A percentile compares a stretch with the other conserved stretches of the same genome.
Conservation (phyloP, 1,284 basidiomycete genomes). For the Megacollybia platyphylla region DNA sequence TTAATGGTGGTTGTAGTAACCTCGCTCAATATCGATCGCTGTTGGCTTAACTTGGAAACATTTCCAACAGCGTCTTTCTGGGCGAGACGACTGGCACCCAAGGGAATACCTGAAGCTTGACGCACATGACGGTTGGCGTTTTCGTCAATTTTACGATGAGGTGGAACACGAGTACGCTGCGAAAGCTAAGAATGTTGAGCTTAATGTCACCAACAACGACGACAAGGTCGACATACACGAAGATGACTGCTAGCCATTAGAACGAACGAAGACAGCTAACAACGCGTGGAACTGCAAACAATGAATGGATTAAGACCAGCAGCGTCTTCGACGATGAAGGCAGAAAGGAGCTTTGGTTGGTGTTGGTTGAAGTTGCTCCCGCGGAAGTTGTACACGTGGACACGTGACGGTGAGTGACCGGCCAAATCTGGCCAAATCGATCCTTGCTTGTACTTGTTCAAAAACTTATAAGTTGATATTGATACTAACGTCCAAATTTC, state of each 20-base stretch:
- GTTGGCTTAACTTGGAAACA: conserved; percentile 22
- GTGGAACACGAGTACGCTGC: conserved; percentile 13
- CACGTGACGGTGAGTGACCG: conserved; percentile 2
- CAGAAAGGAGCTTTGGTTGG: conserved; percentile 4
- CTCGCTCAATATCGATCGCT: conserved; percentile 57
- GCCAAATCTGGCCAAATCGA: background rate
- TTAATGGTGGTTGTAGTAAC: conserved; percentile 62
- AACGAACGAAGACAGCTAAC: conserved; percentile 9
- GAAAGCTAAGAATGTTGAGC: conserved; percentile 2
- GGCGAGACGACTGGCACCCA: conserved; percentile 29
- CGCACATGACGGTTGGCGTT: conserved; percentile 51
- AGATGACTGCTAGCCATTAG: conserved; percentile 45
- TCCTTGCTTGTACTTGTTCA: no score
- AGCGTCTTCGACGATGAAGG: background rate
- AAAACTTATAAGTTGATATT: no score
- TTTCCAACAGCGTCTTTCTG: conserved; percentile 28
- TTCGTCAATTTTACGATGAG: conserved; percentile 68
- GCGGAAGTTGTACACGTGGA: no score
- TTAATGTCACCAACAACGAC: conserved; percentile 3
- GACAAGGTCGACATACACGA: conserved; percentile 29
- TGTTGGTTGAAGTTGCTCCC: conserved; percentile 6
- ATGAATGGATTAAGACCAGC: conserved; percentile 7
- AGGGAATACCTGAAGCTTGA: conserved; percentile 36
- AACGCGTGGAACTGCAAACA: conserved; percentile 2
- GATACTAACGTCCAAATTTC: conserved; percentile 4